A percentile compares a stretch with the other conserved stretches of the same genome.
phyloP scores from a whole-genome alignment of 2,329 filamentous ascomycete genomes.

The Hirsutella thompsonii region DNA sequence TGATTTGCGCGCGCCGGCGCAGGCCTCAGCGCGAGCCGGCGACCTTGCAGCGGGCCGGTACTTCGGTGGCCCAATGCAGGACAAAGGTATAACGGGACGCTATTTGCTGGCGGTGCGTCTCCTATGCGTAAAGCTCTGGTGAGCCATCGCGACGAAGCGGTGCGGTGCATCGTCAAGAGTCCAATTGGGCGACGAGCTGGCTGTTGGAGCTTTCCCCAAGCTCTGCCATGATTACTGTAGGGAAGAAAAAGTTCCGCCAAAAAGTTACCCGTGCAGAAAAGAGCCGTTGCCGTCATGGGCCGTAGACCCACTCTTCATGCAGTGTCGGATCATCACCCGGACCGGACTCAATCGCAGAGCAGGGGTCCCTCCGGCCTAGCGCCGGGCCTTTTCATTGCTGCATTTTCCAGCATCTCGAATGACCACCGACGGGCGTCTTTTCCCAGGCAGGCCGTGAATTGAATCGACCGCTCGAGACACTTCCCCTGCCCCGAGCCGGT shows the following conservation, averaged over 20 bases:
- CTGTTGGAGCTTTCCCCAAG: background rate
- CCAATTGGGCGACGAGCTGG: background rate
- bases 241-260: background rate
- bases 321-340: constrained; percentile 12
- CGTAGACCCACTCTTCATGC: background rate
- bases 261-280: background rate
- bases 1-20: constrained; percentile 14
- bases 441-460: background rate
- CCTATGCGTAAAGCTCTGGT: constrained; percentile 27
- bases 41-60: constrained; percentile 5
- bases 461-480: background rate
- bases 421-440: background rate
- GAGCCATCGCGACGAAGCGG: constrained; percentile 28
- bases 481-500: background rate
- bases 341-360: constrained; percentile 2
- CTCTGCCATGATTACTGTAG: background rate
- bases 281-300: background rate
- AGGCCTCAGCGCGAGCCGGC: constrained; percentile 3
- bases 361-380: background rate
- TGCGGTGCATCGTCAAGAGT: constrained; percentile 26
- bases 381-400: background rate
- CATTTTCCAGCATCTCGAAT: background rate
- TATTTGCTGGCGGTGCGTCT: constrained; percentile 20
- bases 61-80: constrained; percentile 22
- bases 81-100: constrained; percentile 35